These are phyloP conservation scores for Dryas integrifolia DNA, from an alignment of 331 rosid species.

Conservation along the genomic window DNA sequence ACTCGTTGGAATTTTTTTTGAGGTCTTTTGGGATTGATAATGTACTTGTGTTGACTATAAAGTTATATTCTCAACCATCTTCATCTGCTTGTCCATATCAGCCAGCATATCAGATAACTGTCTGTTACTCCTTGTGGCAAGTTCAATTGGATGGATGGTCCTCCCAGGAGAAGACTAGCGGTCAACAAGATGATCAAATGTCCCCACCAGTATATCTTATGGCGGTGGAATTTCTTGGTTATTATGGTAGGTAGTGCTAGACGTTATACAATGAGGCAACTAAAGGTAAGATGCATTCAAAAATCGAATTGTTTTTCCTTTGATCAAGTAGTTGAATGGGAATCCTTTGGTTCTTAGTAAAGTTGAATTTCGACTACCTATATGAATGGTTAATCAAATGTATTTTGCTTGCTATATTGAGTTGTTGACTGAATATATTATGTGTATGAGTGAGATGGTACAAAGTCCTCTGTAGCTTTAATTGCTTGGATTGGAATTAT, in stretches of 20 bases:
- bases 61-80: neutral
- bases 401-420: neutral
- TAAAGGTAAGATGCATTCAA: neutral
- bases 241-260: neutral
- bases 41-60: neutral
- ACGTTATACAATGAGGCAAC: neutral
- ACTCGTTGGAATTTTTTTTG: neutral
- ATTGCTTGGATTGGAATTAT: neutral
- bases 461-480: neutral
- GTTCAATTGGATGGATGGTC: neutral
- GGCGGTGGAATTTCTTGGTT: neutral
- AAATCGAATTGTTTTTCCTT: neutral
- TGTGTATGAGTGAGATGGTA: neutral
- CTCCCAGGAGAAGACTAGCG: neutral
- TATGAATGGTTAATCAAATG: neutral
- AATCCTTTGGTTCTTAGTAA: neutral
- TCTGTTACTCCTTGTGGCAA: neutral
- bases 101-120: neutral
- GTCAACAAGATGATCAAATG: neutral
- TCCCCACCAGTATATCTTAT: neutral
- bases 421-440: neutral
- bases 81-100: neutral
- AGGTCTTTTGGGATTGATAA: neutral
- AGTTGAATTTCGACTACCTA: neutral
- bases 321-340: neutral